A percentile compares a stretch with the other conserved stretches of the same genome.
These are phyloP conservation scores for Kwoniella botswanensis DNA, from an alignment of 768 basidiomycete genomes.

Conservation along the genomic window DNA sequence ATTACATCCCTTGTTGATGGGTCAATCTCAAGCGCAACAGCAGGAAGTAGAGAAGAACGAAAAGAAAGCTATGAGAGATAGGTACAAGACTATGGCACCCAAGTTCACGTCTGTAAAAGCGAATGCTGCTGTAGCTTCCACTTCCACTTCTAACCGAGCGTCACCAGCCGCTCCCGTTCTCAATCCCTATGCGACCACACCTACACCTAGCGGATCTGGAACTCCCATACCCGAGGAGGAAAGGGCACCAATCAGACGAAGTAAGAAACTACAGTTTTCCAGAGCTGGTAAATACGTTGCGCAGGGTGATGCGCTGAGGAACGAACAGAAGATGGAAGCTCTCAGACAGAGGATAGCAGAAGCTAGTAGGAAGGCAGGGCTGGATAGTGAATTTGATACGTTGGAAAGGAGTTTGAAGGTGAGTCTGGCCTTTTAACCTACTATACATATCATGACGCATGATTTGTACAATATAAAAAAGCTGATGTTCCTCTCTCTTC, in stretches of 20 bases:
- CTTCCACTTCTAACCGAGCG: constrained; percentile 61
- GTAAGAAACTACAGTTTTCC: constrained; percentile 74
- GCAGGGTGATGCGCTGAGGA: constrained; percentile 61
- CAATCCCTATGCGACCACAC: constrained; percentile 77
- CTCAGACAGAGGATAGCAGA: constrained; percentile 92
- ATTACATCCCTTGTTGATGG: constrained; percentile 49
- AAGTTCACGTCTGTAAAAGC: constrained; percentile 97
- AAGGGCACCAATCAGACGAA: constrained; percentile 45
- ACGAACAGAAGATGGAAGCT: constrained; percentile 78
- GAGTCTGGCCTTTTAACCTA: constrained; percentile 39
- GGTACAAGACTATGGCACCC: constrained; percentile 96
- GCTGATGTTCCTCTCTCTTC: background rate
- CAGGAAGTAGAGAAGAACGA: constrained; percentile 44
- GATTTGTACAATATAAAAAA: background rate
- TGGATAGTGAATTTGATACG: constrained; percentile 90
- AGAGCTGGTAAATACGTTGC: constrained; percentile 80
- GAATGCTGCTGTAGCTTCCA: constrained; percentile 31
- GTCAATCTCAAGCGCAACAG: constrained; percentile 17
- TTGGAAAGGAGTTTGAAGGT: constrained; percentile 89
- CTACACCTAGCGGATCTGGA: constrained; percentile 31
- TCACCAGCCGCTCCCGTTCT: constrained; percentile 63
- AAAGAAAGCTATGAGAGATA: constrained; percentile 66
- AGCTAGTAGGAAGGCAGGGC: constrained; percentile 86
- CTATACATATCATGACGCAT: background rate
- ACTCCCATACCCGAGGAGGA: constrained; percentile 27